phyloP scores from a whole-genome alignment of 2,329 filamentous ascomycete species.

The Fusarium sp. region DNA sequence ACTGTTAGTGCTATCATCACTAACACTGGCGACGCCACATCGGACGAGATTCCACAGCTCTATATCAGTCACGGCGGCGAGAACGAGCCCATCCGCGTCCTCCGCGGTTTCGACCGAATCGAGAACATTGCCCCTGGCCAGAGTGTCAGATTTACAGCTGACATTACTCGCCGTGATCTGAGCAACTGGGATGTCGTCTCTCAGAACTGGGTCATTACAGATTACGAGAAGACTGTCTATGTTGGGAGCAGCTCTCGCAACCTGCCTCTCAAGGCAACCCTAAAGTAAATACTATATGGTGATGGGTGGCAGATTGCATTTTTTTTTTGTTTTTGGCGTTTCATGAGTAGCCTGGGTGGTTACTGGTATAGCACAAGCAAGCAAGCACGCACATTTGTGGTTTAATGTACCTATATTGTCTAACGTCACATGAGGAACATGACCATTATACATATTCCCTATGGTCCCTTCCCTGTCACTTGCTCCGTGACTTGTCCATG shows the following conservation, averaged over 20 bases:
- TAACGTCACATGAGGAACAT: not conserved
- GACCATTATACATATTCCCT: not conserved
- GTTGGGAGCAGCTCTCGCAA: conserved; percentile 69
- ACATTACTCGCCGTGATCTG: conserved; percentile 82
- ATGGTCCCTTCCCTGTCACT: not conserved
- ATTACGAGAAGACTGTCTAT: conserved; percentile 64
- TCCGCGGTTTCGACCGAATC: conserved; percentile 86
- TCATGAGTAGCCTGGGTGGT: not conserved
- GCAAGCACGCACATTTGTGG: not conserved
- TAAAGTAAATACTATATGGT: conserved; percentile 7
- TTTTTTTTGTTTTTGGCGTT: not conserved
- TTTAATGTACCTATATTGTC: conserved; percentile 3
- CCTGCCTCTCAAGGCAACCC: conserved; percentile 56
- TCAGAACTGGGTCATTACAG: conserved; percentile 86
- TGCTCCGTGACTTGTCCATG: not conserved
- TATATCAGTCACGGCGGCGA: conserved; percentile 86
- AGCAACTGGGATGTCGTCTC: conserved; percentile 84
- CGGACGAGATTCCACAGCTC: conserved; percentile 81
- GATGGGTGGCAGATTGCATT: not conserved
- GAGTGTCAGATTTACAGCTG: conserved; percentile 73
- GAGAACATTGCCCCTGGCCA: conserved; percentile 75
- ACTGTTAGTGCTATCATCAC: conserved; percentile 75
- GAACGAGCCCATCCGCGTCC: conserved; percentile 72
- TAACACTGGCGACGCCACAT: conserved; percentile 75
- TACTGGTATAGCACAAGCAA: not conserved